Evolutionary conservation across 169 alveolate genomes (phyloP).

Genomic region (Plasmodium inui): DNA sequence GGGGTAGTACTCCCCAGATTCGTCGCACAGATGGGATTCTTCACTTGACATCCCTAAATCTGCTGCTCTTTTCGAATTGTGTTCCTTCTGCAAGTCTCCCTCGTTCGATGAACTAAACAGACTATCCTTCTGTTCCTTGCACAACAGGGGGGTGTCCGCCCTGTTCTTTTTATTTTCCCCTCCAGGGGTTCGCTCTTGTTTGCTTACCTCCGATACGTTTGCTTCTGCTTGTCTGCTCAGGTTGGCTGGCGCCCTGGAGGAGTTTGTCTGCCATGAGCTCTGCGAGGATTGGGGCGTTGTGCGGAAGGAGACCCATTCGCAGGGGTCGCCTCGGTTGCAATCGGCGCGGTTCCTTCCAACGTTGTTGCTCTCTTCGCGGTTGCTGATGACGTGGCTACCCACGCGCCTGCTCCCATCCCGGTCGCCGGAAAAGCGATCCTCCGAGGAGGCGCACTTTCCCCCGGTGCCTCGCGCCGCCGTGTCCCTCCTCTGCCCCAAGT

Average conservation of each 20-base stretch:
- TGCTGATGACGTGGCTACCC: neutral
- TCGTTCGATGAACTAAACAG: neutral
- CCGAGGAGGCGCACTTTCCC: neutral
- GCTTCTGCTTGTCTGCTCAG: neutral
- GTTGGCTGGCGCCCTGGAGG: neutral
- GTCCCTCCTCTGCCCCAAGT: neutral
- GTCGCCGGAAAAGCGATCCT: neutral
- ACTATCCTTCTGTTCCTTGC: neutral
- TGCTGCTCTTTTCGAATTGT: neutral
- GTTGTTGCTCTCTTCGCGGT: neutral
- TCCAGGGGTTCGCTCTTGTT: neutral
- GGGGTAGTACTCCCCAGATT: neutral
- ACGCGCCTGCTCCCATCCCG: neutral
- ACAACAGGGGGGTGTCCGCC: neutral
- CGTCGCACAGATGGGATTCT: neutral
- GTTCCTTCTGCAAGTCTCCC: neutral
- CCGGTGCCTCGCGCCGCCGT: neutral
- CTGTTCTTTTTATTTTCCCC: neutral
- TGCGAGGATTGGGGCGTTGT: neutral
- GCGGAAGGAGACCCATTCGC: neutral
- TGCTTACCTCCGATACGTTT: neutral
- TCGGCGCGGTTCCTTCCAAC: neutral
- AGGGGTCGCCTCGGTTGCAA: neutral
- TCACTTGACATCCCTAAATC: neutral
- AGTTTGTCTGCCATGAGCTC: neutral